Base-by-base conservation (phyloP, 768 basidiomycete genomes). In the Naganishia onofrii region DNA sequence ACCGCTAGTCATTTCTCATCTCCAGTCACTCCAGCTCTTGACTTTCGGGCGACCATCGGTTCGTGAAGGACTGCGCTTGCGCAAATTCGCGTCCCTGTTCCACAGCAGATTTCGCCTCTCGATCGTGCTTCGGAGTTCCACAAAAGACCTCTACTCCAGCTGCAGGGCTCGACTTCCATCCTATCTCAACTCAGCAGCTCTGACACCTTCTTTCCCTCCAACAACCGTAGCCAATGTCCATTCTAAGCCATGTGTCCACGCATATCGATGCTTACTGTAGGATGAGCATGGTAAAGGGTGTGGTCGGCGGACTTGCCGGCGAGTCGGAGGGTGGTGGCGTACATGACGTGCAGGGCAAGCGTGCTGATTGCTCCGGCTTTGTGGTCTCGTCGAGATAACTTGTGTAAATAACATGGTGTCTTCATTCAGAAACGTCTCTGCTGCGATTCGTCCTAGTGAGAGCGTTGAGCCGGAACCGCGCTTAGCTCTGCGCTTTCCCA, bases 241-340 rank as follows among this genome's bases (percentile, higher is more conserved):
- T 51, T 1, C 3, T 3, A 12, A 6, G 4, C n/a, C 3, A 26
- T 15, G 17, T 34, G 54, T 29, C 36, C 15, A 53, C n/a, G 26
- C 19, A n/a, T 57, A 3, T 32, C 10, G 51, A 51, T 51, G 76
- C 77, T 73, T 58, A 79, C 79, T 56, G 73, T 78, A 13, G 80
- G 77, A 51, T 74, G 71, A 34, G 73, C 74, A 68, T 96, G 93
- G 82, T 96, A 96, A 54, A 92, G 85, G 2, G 91, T 93, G 44
- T 89, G 88, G 78, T 96, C 92, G 73, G 92, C 91, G 32, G 85
- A 87, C 82, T 88, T 91, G 84, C 87, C 90, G 71, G 85, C 85
- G 6, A 46, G 66, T 23, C 60, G 48, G n/a, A 70, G 44, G 12
- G 52, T 34, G 13, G 34, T 53, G 36, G 60, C 58, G 51, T 60